phyloP scores from a whole-genome alignment of 352 stramenopile species.

The Phytophthora quininea region DNA sequence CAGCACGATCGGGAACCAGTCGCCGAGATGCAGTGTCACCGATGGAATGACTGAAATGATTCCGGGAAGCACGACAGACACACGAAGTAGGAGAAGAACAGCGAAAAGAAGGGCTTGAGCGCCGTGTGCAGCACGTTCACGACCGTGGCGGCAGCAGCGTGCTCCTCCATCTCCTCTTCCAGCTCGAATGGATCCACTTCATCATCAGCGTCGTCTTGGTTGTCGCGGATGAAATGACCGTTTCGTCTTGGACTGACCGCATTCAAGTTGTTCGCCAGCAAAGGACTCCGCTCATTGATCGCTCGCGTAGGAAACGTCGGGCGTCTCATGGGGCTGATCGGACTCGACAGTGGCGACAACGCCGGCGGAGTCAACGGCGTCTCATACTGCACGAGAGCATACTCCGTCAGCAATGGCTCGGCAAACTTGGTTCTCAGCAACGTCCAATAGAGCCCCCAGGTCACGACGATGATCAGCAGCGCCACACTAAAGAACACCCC shows the following conservation, averaged over 20 bases:
- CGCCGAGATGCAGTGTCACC: slow-evolving; percentile 53
- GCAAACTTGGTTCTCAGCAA: slow-evolving; percentile 65
- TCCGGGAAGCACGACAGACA: slow-evolving; percentile 80
- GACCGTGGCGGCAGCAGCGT: slow-evolving; percentile 52
- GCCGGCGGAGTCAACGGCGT: slow-evolving; percentile 55
- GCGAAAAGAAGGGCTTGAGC: slow-evolving; percentile 79
- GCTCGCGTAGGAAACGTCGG: slow-evolving; percentile 18
- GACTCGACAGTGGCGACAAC: slow-evolving; percentile 61
- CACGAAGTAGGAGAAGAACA: slow-evolving; percentile 80
- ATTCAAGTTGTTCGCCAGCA: slow-evolving; percentile 41
- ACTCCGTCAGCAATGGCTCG: slow-evolving; percentile 68
- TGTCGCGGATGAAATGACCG: slow-evolving; percentile 15
- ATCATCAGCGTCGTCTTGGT: slow-evolving; percentile 37
- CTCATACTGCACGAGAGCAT: slow-evolving; percentile 68
- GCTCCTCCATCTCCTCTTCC: slow-evolving; percentile 38
- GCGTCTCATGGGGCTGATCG: slow-evolving; percentile 33
- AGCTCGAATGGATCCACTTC: slow-evolving; percentile 47
- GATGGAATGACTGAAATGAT: slow-evolving; percentile 78
- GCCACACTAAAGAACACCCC: slow-evolving; percentile 71
- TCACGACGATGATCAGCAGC: slow-evolving; percentile 55
- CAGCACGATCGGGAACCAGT: slow-evolving; percentile 82
- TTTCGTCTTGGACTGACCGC: slow-evolving; percentile 11
- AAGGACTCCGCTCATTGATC: slow-evolving; percentile 51
- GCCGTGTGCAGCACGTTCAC: slow-evolving; percentile 63
- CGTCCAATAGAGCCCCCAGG: slow-evolving; percentile 58